These are phyloP conservation scores for Fonsecaea monophora DNA, from an alignment of 2,329 filamentous ascomycete species.

Conservation along the genomic window DNA sequence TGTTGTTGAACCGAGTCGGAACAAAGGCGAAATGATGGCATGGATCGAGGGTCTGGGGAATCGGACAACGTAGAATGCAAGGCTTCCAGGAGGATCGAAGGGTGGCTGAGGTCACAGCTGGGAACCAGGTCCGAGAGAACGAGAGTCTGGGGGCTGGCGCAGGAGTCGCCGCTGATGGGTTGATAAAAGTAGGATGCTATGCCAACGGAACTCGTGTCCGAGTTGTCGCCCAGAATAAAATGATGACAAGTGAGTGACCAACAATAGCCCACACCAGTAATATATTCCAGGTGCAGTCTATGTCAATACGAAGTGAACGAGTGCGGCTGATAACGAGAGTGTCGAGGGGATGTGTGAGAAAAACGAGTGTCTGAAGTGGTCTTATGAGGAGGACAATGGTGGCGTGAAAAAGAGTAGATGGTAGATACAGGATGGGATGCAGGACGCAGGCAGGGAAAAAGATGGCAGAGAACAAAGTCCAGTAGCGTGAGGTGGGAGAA, in stretches of 20 bases:
- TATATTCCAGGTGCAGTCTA: not conserved
- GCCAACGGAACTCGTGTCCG: not conserved
- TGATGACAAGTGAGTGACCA: conserved; percentile 15
- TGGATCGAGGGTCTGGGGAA: conserved; percentile 14
- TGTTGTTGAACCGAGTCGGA: conserved; percentile 8
- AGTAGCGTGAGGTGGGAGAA: too few relatives aligned
- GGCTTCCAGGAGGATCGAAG: not conserved
- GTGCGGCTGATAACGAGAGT: conserved; percentile 5
- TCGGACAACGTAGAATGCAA: conserved; percentile 5
- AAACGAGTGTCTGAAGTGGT: not conserved
- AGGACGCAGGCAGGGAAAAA: not conserved
- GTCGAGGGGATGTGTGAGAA: not conserved
- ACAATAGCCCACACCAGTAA: conserved; percentile 4
- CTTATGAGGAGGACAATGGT: not conserved
- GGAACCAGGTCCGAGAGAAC: conserved; percentile 5
- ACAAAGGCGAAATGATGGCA: conserved; percentile 17
- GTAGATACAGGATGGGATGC: conserved; percentile 4
- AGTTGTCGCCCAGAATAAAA: conserved; percentile 15
- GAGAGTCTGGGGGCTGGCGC: conserved; percentile 14
- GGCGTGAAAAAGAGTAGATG: not conserved
- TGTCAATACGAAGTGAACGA: conserved; percentile 11
- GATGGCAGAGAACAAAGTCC: not conserved
- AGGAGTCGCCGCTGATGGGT: conserved; percentile 16
- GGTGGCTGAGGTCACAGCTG: conserved; percentile 19
- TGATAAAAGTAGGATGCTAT: conserved; percentile 11